Conservation (phyloP, 768 basidiomycete genomes). For the Lenzites betulinus region DNA sequence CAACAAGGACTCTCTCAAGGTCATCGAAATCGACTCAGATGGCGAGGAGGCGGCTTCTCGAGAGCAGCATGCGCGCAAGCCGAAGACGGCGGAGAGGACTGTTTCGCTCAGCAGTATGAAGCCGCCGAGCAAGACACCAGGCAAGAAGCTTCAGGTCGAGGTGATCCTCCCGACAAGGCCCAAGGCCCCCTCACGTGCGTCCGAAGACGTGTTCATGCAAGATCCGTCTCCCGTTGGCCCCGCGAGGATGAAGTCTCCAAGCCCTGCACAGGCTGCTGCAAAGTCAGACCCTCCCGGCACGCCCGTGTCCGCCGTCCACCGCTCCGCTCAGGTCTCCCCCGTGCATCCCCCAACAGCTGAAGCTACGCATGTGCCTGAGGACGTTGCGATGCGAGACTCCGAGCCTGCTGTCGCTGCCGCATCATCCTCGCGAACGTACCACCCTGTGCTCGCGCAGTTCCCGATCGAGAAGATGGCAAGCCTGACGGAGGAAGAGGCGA, state of each 20-base stretch:
- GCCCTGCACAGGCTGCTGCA: background rate
- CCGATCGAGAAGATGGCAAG: slow-evolving; percentile 28
- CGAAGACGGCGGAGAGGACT: background rate
- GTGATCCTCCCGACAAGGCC: slow-evolving; percentile 1
- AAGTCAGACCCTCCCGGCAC: slow-evolving; percentile 1
- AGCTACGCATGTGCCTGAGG: background rate
- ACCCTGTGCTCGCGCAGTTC: slow-evolving; percentile 27
- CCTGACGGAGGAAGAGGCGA: slow-evolving; percentile 66
- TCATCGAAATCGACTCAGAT: slow-evolving; percentile 25
- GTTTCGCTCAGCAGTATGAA: slow-evolving; percentile 3
- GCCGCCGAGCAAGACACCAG: slow-evolving; percentile 3
- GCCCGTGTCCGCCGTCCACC: slow-evolving; percentile 14
- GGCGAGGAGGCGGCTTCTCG: slow-evolving; percentile 1
- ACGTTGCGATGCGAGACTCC: background rate
- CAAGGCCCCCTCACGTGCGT: background rate
- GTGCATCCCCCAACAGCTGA: background rate
- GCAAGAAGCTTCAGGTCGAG: slow-evolving; percentile 15
- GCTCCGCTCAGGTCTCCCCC: slow-evolving; percentile 9
- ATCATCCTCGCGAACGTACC: slow-evolving; percentile 10
- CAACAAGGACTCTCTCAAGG: slow-evolving; percentile 12
- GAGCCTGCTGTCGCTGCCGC: slow-evolving; percentile 2
- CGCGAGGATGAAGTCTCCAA: background rate
- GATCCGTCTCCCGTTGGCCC: background rate
- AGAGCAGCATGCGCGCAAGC: background rate
- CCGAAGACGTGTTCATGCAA: slow-evolving; percentile 3